phyloP scores from a whole-genome alignment of 2,329 filamentous ascomycete species.

The Penicillium palitans region DNA sequence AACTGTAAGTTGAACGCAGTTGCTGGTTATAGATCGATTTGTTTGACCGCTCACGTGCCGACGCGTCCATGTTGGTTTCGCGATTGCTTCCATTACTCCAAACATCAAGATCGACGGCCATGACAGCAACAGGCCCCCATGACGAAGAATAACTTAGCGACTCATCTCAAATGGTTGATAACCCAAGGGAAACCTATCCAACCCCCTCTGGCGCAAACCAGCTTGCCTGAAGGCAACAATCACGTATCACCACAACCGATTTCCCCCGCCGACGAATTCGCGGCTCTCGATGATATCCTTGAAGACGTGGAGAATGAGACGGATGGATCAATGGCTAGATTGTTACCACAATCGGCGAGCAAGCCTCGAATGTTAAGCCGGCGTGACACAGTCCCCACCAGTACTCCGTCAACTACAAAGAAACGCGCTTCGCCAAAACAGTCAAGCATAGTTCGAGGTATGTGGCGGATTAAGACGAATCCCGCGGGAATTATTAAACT shows the following conservation, averaged over 20 bases:
- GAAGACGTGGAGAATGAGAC: constrained; percentile 30
- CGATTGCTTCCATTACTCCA: constrained; percentile 12
- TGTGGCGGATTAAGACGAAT: not conserved
- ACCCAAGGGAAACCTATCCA: constrained; percentile 40
- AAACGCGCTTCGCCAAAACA: constrained; percentile 13
- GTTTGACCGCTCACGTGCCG: constrained; percentile 29
- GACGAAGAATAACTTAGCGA: constrained; percentile 50
- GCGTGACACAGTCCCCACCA: constrained; percentile 22
- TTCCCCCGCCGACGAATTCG: constrained; percentile 21
- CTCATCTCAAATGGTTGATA: constrained; percentile 51
- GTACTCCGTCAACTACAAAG: constrained; percentile 25
- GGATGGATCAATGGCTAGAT: constrained; percentile 45
- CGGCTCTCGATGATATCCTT: constrained; percentile 21
- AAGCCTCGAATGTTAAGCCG: constrained; percentile 44
- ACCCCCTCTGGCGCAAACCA: constrained; percentile 26
- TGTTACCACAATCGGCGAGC: constrained; percentile 43
- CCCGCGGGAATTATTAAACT: not conserved
- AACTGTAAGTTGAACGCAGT: not conserved
- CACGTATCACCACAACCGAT: constrained; percentile 20
- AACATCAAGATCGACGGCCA: constrained; percentile 21
- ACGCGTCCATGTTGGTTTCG: constrained; percentile 23
- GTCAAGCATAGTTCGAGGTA: constrained; percentile 30
- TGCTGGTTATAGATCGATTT: constrained; percentile 7
- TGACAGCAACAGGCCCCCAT: constrained; percentile 43
- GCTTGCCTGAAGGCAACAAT: constrained; percentile 28